Evolutionary conservation across 768 basidiomycete species (phyloP).

Genomic region (Hirschioporus abietinus): DNA sequence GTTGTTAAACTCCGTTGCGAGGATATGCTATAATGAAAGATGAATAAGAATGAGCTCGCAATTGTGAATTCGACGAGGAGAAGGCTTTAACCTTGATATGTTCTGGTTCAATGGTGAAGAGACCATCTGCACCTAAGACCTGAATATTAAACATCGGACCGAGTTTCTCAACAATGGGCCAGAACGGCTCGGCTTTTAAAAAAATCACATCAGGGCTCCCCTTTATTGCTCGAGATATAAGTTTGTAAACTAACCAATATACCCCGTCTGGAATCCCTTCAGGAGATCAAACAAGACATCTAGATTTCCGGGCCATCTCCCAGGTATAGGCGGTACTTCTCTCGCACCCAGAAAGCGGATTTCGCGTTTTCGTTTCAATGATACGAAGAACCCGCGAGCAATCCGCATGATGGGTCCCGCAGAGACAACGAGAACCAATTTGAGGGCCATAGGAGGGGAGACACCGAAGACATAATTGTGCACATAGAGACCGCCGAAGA

Average conservation of each 20-base stretch:
- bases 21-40: not conserved
- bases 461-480: not conserved
- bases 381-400: not conserved
- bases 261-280: not conserved
- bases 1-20: not conserved
- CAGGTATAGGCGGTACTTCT: slow-evolving; percentile 25
- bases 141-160: slow-evolving; percentile 16
- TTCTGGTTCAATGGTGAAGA: slow-evolving; percentile 44
- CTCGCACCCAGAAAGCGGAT: slow-evolving; percentile 19
- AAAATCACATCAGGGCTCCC: not conserved
- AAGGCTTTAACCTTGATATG: slow-evolving; percentile 31
- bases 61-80: not conserved
- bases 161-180: slow-evolving; percentile 1
- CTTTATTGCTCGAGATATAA: not conserved
- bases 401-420: not conserved
- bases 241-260: not conserved
- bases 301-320: slow-evolving; percentile 18
- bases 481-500: not conserved
- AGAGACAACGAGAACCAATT: not conserved
- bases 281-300: slow-evolving; percentile 11
- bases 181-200: slow-evolving; percentile 2
- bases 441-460: not conserved
- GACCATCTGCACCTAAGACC: slow-evolving; percentile 14
- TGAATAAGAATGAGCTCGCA: too few relatives aligned
- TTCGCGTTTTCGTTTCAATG: not conserved